Conservation (phyloP, 2,329 filamentous ascomycete genomes). For the Fusarium sp. region DNA sequence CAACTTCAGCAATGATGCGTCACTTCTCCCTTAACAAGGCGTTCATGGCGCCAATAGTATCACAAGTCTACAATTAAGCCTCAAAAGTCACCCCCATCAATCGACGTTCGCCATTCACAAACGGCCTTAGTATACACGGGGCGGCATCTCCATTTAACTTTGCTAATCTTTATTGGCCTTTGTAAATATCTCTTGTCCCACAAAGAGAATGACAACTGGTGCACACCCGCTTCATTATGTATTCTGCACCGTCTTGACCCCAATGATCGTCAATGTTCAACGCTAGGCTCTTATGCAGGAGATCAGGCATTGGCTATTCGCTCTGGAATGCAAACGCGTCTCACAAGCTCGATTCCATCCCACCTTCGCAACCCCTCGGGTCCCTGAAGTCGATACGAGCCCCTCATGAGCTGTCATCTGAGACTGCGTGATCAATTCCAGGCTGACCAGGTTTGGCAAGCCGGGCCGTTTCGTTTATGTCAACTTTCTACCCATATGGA, state of each 20-base stretch:
- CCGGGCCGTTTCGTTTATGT: constrained; percentile 30
- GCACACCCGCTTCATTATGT: constrained; percentile 46
- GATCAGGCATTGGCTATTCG: constrained; percentile 42
- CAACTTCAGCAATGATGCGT: constrained; percentile 36
- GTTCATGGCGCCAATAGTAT: constrained; percentile 21
- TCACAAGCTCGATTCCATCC: constrained; percentile 46
- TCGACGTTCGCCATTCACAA: constrained; percentile 29
- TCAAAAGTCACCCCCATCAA: constrained; percentile 29
- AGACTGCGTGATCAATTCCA: constrained; percentile 36
- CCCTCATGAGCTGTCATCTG: constrained; percentile 33
- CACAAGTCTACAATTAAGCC: constrained; percentile 38
- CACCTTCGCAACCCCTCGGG: constrained; percentile 40
- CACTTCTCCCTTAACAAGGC: constrained; percentile 39
- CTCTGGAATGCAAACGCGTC: constrained; percentile 48
- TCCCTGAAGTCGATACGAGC: constrained; percentile 22
- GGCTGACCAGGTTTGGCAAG: constrained; percentile 35
- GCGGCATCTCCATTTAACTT: constrained; percentile 34
- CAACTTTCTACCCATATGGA: constrained; percentile 32
- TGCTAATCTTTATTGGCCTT: constrained; percentile 34
- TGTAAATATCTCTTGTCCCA: constrained; percentile 35
- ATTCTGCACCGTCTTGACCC: constrained; percentile 39
- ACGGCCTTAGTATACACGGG: constrained; percentile 13
- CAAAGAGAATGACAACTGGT: constrained; percentile 38
- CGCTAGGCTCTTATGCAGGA: constrained; percentile 42
- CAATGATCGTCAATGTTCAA: constrained; percentile 42